Evolutionary conservation across 2,329 filamentous ascomycete genomes (phyloP).

Genomic region (Cryphonectria parasitica): DNA sequence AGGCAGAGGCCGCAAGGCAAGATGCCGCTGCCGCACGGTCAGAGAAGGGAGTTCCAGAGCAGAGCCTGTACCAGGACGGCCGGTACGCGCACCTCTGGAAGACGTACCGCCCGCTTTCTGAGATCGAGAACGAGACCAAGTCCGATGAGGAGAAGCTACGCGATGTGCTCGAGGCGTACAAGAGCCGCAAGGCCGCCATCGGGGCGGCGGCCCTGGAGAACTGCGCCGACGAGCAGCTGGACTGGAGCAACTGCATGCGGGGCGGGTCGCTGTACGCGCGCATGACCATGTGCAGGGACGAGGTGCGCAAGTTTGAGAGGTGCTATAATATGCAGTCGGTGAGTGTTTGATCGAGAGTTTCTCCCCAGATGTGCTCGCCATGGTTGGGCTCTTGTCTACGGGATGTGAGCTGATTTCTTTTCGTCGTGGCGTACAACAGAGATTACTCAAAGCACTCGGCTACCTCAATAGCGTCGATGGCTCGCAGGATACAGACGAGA

Average conservation of each 20-base stretch:
- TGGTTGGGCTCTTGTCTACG: background rate
- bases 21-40: conserved; percentile 6
- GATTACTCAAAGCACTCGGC: conserved; percentile 87
- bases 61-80: conserved; percentile 63
- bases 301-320: conserved; percentile 78
- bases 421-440: conserved; percentile 47
- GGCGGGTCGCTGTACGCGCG: conserved; percentile 68
- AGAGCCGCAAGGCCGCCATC: conserved; percentile 77
- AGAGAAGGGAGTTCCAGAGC: conserved; percentile 45
- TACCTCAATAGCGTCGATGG: conserved; percentile 74
- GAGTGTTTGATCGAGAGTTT: conserved; percentile 26
- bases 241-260: conserved; percentile 81
- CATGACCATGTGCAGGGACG: conserved; percentile 78
- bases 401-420: background rate
- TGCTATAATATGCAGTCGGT: conserved; percentile 90
- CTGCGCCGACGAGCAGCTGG: conserved; percentile 84
- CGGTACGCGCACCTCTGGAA: conserved; percentile 88
- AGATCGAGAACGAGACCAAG: conserved; percentile 71
- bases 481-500: conserved; percentile 72
- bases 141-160: conserved; percentile 79
- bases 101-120: conserved; percentile 75
- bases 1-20: conserved; percentile 5
- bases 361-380: background rate
- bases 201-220: conserved; percentile 88
- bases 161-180: conserved; percentile 81